Evolutionary conservation across 1,284 basidiomycete species (phyloP).

Genomic region (Athelia psychrophila): DNA sequence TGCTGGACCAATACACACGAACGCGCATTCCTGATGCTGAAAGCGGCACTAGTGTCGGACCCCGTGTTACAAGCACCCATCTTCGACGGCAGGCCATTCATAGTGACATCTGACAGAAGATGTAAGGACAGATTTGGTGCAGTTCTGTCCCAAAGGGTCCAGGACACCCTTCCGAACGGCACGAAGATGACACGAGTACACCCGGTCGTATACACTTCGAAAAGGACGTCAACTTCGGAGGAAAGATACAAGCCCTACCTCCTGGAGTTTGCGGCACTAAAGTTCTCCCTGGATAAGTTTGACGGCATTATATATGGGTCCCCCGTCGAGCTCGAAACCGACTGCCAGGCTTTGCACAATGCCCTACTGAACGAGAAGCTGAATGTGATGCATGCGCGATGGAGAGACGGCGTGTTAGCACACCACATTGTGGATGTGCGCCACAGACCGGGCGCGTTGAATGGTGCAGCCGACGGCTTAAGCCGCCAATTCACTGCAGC

Average conservation of each 20-base stretch:
- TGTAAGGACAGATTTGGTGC: neutral
- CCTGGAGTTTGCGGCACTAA: no score
- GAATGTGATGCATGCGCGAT: slow-evolving; percentile 4
- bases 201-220: neutral
- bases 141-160: neutral
- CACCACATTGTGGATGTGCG: neutral
- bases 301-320: no score
- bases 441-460: neutral
- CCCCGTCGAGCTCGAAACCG: slow-evolving; percentile 29
- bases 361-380: neutral
- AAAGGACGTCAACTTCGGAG: neutral
- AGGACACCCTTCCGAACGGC: neutral
- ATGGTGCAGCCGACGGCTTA: slow-evolving; percentile 17
- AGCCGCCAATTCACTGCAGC: slow-evolving; percentile 15
- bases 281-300: no score
- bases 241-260: neutral
- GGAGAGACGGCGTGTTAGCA: neutral
- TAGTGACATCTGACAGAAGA: neutral
- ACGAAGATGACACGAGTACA: neutral
- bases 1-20: neutral
- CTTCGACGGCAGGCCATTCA: neutral
- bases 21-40: neutral
- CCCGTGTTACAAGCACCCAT: neutral
- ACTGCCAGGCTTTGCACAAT: slow-evolving; percentile 28
- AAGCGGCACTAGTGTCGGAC: neutral